A percentile compares a stretch with the other conserved stretches of the same genome.
These are phyloP conservation scores for Termitomyces sp. DNA, from an alignment of 768 basidiomycete genomes.

Conservation along the genomic window DNA sequence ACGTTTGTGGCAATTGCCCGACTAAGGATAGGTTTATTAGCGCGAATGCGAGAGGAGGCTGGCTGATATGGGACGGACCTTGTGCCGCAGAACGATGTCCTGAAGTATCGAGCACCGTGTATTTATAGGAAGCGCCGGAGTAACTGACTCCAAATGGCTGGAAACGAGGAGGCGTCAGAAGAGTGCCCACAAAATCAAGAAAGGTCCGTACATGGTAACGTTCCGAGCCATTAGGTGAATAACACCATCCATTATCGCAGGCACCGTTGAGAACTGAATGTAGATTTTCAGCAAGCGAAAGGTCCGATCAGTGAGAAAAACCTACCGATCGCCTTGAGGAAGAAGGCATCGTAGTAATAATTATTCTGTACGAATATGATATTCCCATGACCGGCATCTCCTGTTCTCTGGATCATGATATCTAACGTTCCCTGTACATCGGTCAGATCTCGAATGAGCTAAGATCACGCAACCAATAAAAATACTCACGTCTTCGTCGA, in stretches of 20 bases:
- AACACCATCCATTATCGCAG: slow-evolving; percentile 81
- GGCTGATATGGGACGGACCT: slow-evolving; percentile 40
- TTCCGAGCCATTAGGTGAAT: slow-evolving; percentile 51
- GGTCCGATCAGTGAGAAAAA: slow-evolving; percentile 6
- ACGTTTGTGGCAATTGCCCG: slow-evolving; percentile 88
- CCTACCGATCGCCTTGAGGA: slow-evolving; percentile 92
- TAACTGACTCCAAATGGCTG: slow-evolving; percentile 94
- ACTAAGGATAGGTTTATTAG: slow-evolving; percentile 42
- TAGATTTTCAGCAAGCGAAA: slow-evolving; percentile 6
- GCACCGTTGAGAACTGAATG: slow-evolving; percentile 85
- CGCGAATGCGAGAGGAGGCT: background rate
- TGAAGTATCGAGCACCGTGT: slow-evolving; percentile 90
- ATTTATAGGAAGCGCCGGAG: slow-evolving; percentile 94
- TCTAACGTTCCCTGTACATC: slow-evolving; percentile 74
- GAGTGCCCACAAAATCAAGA: background rate
- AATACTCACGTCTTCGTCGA: slow-evolving; percentile 88
- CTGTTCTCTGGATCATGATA: slow-evolving; percentile 86
- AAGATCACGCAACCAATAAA: background rate
- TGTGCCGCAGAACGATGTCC: slow-evolving; percentile 89
- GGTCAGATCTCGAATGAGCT: background rate
- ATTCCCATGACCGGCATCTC: slow-evolving; percentile 56
- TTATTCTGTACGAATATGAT: slow-evolving; percentile 92
- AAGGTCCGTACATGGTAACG: slow-evolving; percentile 67
- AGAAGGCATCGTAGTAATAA: slow-evolving; percentile 98
- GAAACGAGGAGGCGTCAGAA: slow-evolving; percentile 1